Base-by-base conservation (phyloP, 2,329 filamentous ascomycete genomes). In the Alternaria gaisen region DNA sequence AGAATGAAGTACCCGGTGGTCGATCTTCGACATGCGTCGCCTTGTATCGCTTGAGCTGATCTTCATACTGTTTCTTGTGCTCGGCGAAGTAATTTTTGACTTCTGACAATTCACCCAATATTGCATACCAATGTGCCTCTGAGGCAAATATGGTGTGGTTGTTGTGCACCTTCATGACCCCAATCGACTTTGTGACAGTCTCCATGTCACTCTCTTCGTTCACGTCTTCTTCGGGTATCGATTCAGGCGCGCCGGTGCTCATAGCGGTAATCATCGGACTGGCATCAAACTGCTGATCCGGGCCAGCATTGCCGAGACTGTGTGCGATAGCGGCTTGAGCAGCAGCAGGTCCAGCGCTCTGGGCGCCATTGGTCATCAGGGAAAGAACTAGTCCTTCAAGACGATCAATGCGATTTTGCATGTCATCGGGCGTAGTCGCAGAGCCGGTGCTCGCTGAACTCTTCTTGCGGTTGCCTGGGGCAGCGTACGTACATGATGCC, bases 401-500 rank as follows among this genome's bases (percentile, higher is more conserved):
- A 72, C 94, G 88, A 83, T 98, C 94, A 81, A 98, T 98, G 77
- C 95, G 91, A 76, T 96, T 97, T 82, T 98, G 94, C 94, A 98
- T 97, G 80, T 97, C 94, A 85, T 97, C 94, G 51, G 94, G 93
- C 70, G 86, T 84, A 58, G 85, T 84, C 80, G 87, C 81, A 53
- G 81, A 68, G 56, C 81, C 86, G 79, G 90, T 87, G 73, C 83
- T 84, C 58, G 71, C 71, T 38, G 80, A 69, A 58, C 79, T 89
- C 84, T 92, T 96, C 80, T 92, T 95, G 70, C 92, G 90, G 53
- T 88, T 85, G 54, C 80, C 83, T 34, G 83, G 80, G 70, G 85
- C 82, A 47, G 93, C 93, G 83, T 97, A 98, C 67, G 90, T 91
- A 82, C 94, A 98, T 58, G 92, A 91, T 56, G 86, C 81, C 14